phyloP scores from a whole-genome alignment of 805 yeast genomes.

The Schwanniomyces polymorphus region DNA sequence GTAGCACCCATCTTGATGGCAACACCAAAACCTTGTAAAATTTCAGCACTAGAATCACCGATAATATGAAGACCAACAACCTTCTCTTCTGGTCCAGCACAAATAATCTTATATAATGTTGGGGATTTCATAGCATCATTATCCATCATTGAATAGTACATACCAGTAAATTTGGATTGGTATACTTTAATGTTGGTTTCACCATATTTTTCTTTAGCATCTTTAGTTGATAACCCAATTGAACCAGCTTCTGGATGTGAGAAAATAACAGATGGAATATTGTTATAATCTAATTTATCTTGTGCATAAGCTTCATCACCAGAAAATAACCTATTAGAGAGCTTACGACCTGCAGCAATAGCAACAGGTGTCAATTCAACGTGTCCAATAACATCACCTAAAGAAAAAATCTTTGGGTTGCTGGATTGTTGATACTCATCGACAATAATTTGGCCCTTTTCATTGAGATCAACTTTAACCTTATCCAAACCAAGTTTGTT shows the following conservation, averaged over 20 bases:
- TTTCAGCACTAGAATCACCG: constrained; percentile 90
- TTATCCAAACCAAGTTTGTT: constrained; percentile 73
- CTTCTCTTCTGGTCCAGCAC: constrained; percentile 80
- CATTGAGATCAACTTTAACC: constrained; percentile 66
- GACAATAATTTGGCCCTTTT: constrained; percentile 63
- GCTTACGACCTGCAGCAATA: constrained; percentile 95
- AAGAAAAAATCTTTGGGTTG: constrained; percentile 68
- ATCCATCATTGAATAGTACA: constrained; percentile 87
- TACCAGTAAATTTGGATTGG: constrained; percentile 79
- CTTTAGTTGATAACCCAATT: constrained; percentile 80
- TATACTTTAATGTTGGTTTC: constrained; percentile 77
- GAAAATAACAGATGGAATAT: constrained; percentile 95
- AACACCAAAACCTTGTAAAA: constrained; percentile 97
- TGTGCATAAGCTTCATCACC: constrained; percentile 70
- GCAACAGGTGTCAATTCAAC: constrained; percentile 98
- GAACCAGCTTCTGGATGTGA: constrained; percentile 98
- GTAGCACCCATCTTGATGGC: constrained; percentile 99
- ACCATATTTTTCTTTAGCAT: constrained; percentile 80
- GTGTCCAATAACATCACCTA: constrained; percentile 94
- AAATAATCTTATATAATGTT: constrained; percentile 80
- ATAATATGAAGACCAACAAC: constrained; percentile 94
- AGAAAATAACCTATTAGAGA: constrained; percentile 82
- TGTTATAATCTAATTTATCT: constrained; percentile 80
- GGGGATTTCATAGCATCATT: constrained; percentile 71
- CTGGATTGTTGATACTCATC: constrained; percentile 89